Evolutionary conservation across 805 yeast genomes (phyloP).

Genomic region (Yarrowia sp.): DNA sequence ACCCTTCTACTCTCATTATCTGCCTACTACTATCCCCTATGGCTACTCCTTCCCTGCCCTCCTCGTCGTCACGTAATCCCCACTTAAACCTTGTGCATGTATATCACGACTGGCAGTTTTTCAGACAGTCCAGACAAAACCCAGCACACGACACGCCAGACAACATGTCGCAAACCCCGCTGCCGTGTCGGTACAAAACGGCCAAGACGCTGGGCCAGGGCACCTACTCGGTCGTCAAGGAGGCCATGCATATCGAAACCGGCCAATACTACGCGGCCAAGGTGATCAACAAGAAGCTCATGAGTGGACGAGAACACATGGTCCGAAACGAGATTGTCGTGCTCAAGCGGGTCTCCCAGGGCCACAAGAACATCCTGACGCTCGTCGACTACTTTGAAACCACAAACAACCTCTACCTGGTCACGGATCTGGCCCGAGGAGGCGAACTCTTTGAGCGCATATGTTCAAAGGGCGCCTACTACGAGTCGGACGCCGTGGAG

Average conservation of each 20-base stretch:
- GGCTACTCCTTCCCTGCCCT: not conserved
- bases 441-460: constrained; percentile 73
- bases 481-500: constrained; percentile 58
- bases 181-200: constrained; percentile 46
- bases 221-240: constrained; percentile 55
- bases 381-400: constrained; percentile 77
- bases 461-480: constrained; percentile 55
- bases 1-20: too few species aligned
- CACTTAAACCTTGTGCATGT: constrained; percentile 29
- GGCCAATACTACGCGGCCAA: constrained; percentile 61
- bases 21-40: too few species aligned
- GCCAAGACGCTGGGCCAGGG: constrained; percentile 54
- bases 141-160: constrained; percentile 26
- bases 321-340: constrained; percentile 69
- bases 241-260: constrained; percentile 53
- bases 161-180: constrained; percentile 42
- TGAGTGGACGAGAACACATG: constrained; percentile 61
- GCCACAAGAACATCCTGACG: constrained; percentile 64
- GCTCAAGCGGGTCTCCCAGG: constrained; percentile 58
- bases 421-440: constrained; percentile 71
- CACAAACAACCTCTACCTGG: constrained; percentile 57
- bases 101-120: constrained; percentile 15
- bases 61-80: constrained; percentile 20
- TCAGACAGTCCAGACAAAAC: constrained; percentile 1
- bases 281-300: constrained; percentile 57